Evolutionary conservation across 2,329 filamentous ascomycete genomes (phyloP), one percentile per base, ranked within the genome.

Genomic region (Falciphora oryzae): DNA sequence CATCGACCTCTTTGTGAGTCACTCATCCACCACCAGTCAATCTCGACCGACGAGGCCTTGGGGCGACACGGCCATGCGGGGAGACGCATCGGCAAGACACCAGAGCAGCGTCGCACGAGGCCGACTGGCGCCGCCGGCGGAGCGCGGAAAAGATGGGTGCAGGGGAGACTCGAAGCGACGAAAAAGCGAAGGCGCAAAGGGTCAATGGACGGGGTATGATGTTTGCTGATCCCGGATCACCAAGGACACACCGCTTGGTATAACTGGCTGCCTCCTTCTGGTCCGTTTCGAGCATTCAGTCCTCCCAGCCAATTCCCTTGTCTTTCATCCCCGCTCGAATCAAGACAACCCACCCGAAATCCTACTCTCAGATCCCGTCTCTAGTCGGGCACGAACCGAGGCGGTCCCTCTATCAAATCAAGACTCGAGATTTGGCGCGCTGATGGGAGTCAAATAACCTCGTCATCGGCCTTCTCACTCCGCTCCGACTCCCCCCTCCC

Each of bases 21-120:
- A 75, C 70, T 66, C 68, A 61, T 57, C 61, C 61, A 63, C 63
- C 59, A 63, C 73, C 73, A 74, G 65, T 75, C 72, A 65, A 69
- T 72, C 65, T 66, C 63, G 57, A 63, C 63, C 31, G 61, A 65
- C 67, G 58, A 66, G 64, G 66, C 59, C 66, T 58, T 67, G 63
- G 69, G 63, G 72, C 68, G 69, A 73, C 70, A 70, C 66, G 64
- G 66, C 64, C 67, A 67, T 62, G 65, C 32, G 65, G 57, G 66
- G 61, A 57, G 65, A 59, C 29, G 58, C 56, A 59, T 63, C 58
- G 56, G 63, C 18, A 38, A 38, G 62, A 29, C 56, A 61, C n/a
- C 22, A 58, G 57, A 58, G 29, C 25, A 50, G 27, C 13, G 27
- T 53, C 61, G 61, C 61, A 56, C 61, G 28, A 62, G 61, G 53